Conservation (phyloP, 495 filamentous ascomycete genomes). For the Lophiotrema nucula region DNA sequence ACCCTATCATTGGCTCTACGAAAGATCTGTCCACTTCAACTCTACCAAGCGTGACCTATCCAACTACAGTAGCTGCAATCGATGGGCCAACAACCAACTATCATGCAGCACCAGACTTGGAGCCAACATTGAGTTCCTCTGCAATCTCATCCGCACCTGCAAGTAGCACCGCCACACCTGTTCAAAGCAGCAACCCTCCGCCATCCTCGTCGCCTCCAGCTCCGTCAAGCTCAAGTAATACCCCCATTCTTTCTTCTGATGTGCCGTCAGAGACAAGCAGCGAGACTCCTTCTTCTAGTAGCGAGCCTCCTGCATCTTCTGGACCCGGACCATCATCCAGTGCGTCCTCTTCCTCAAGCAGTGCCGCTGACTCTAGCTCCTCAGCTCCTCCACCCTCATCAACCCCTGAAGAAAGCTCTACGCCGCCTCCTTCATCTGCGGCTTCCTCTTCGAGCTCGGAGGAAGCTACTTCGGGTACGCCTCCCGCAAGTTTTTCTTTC, state of each 20-base stretch:
- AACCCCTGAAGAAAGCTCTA: background rate
- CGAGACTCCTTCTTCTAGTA: background rate
- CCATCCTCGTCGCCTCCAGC: background rate
- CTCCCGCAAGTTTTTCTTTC: background rate
- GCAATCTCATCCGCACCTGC: background rate
- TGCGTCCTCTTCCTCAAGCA: constrained; percentile 8
- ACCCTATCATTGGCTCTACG: constrained; percentile 20
- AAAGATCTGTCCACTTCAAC: background rate
- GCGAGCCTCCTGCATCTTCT: constrained; percentile 10
- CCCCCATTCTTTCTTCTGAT: constrained; percentile 1
- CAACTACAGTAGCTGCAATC: constrained; percentile 8
- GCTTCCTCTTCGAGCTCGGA: background rate
- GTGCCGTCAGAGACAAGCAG: background rate
- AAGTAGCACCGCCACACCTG: no score
- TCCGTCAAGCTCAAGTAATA: constrained; percentile 1
- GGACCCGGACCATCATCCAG: background rate
- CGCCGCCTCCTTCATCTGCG: constrained; percentile 5
- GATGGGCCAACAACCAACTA: constrained; percentile 1
- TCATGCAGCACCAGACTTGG: background rate
- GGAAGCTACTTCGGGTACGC: background rate
- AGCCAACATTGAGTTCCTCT: background rate
- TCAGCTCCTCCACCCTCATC: constrained; percentile 8
- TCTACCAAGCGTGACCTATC: background rate
- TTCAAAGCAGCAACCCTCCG: background rate
- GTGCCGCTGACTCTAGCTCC: constrained; percentile 18